These are phyloP conservation scores for Backusella macrospora DNA, from an alignment of 192 early-diverging fungal genomes.

Conservation along the genomic window DNA sequence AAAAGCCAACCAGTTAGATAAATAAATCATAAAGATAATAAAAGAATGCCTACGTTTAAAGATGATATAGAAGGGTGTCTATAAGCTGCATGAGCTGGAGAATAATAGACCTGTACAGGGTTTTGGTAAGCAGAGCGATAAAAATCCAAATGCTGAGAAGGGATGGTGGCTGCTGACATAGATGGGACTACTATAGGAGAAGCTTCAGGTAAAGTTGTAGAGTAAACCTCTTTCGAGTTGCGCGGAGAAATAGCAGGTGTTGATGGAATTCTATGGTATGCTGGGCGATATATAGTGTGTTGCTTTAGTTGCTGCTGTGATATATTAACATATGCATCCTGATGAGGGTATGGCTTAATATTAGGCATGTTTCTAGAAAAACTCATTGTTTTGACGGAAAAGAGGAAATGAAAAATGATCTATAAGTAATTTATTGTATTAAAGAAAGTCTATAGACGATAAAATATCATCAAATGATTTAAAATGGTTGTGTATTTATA, in stretches of 20 bases:
- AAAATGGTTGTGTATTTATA: background rate
- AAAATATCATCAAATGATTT: slow-evolving; percentile 4
- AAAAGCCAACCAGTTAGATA: slow-evolving; percentile 14
- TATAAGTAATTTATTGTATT: background rate
- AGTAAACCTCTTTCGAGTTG: background rate
- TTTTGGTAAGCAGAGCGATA: slow-evolving; percentile 18
- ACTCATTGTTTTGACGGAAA: slow-evolving; percentile 12
- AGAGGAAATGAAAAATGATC: background rate
- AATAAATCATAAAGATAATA: slow-evolving; percentile 10
- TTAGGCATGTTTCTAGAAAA: slow-evolving; percentile 22
- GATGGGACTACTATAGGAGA: slow-evolving; percentile 26
- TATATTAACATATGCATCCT: slow-evolving; percentile 13
- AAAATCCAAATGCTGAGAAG: slow-evolving; percentile 16
- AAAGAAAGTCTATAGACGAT: background rate
- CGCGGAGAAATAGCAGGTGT: slow-evolving; percentile 22
- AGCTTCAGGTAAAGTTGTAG: slow-evolving; percentile 11
- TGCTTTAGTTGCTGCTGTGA: slow-evolving; percentile 7
- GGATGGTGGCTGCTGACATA: slow-evolving; percentile 12
- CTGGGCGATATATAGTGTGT: slow-evolving; percentile 19
- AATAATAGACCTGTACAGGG: slow-evolving; percentile 12
- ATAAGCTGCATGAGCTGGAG: slow-evolving; percentile 6
- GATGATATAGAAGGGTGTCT: slow-evolving; percentile 10
- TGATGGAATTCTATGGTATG: slow-evolving; percentile 13
- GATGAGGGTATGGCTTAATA: slow-evolving; percentile 26
- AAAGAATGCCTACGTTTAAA: slow-evolving; percentile 17